These are phyloP conservation scores for Lumnitzera littorea DNA, from an alignment of 345 rosid genomes.

Conservation along the genomic window DNA sequence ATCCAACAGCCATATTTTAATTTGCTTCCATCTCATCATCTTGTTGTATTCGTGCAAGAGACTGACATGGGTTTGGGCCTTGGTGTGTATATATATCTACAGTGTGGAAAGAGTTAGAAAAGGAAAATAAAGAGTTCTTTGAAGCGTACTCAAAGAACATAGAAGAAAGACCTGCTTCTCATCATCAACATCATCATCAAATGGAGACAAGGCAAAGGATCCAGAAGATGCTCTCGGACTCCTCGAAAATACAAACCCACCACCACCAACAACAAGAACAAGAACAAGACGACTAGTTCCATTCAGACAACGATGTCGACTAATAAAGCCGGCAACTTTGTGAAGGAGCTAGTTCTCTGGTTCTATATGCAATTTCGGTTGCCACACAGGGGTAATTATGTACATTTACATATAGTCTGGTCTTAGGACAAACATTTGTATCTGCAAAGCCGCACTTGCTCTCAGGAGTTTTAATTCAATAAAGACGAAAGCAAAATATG, in stretches of 20 bases:
- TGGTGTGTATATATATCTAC: neutral
- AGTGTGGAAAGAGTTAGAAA: conserved; percentile 96
- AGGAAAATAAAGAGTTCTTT: conserved; percentile 85
- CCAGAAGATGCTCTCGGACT: conserved; percentile 16
- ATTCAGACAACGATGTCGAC: no score
- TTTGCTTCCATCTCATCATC: conserved; percentile 23
- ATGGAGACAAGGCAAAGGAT: conserved; percentile 37
- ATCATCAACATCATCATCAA: conserved; percentile 9
- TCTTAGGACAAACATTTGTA: no score
- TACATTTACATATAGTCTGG: no score
- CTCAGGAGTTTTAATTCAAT: no score
- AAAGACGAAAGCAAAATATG: no score
- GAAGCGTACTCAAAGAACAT: conserved; percentile 43
- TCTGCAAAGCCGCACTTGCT: no score
- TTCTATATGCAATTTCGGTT: no score
- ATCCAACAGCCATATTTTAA: no score
- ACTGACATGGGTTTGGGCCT: neutral
- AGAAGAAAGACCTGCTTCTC: conserved; percentile 14
- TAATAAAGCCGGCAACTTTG: no score
- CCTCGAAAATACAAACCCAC: conserved; percentile 2
- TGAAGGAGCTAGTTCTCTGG: no score
- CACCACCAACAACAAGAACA: neutral
- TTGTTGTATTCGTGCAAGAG: conserved; percentile 24
- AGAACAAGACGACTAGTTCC: no score
- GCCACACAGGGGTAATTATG: no score